Base-by-base conservation (phyloP, 441 rosid species). In the Populus trichocarpa region DNA sequence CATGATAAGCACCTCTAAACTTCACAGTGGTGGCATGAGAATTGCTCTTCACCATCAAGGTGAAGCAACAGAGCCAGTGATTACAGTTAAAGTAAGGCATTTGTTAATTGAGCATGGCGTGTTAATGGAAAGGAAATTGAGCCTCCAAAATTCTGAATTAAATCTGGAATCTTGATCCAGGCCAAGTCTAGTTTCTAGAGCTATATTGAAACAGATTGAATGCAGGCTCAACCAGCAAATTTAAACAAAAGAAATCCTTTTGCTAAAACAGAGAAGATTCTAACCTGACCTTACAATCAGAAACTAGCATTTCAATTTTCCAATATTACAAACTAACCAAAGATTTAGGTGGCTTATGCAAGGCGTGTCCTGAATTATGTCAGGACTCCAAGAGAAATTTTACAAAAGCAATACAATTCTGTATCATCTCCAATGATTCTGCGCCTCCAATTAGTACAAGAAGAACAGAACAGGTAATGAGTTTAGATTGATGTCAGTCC, bases 401-500 rank as follows among this genome's bases (percentile, higher is more conserved):
- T 46, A 5, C 2, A 46, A 16, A 46, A 1, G 57, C 18, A 46
- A 46, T 46, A 46, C 57, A 46, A 14, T 46, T 46, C 50, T 86
- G 75, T 83, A 71, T 70, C 84, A 66, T 67, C 86, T 78, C 77
- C 75, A 79, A 80, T 78, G 79, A 83, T 78, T 80, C 85, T 77
- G 82, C 66, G 79, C 66, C 79, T 76, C 78, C 81, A 81, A 36
- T 46, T 3, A 53, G 33, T 57, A 75, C 7, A 30, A n/a, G 70
- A 76, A 73, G 77, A 76, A 40, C 81, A 80, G 80, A 83, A 83
- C 81, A 83, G 75, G 71, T 30, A 61, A 70, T 4, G 70, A 76
- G 76, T 70, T 73, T 71, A 80, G n/a, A 68, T 82, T 74, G 26
- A 69, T 86, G 22, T 1, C 16, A 81, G 88, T 86, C 89, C 91